Conservation (phyloP, 1,284 basidiomycete species). For the Ganoderma sinense region DNA sequence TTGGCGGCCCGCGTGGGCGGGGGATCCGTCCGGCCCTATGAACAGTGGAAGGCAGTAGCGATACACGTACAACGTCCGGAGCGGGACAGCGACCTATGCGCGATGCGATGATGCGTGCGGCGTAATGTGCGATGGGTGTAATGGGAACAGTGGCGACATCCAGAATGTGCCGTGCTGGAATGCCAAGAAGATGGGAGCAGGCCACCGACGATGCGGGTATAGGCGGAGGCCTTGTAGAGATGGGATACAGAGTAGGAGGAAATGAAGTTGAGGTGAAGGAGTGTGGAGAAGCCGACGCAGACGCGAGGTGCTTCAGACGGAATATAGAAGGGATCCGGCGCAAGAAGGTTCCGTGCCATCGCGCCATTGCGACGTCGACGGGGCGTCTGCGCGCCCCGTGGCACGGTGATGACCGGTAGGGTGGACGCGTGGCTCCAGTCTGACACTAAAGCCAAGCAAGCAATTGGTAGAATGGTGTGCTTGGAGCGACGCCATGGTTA, state of each 20-base stretch:
- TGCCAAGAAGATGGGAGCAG: conserved; percentile 21
- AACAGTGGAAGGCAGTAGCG: conserved; percentile 10
- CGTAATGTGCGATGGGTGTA: conserved; percentile 5
- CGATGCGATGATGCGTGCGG: conserved; percentile 1
- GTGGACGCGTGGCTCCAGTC: neutral
- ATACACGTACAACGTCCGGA: conserved; percentile 28
- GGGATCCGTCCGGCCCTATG: conserved; percentile 28
- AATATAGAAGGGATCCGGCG: neutral
- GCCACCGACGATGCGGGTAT: conserved; percentile 31
- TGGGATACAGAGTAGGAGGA: conserved; percentile 5
- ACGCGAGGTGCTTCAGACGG: conserved; percentile 18
- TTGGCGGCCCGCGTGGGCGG: conserved; percentile 10
- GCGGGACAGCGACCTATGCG: conserved; percentile 24
- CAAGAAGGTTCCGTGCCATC: conserved; percentile 5
- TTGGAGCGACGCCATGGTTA: conserved; percentile 12
- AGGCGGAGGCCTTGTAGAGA: conserved; percentile 23
- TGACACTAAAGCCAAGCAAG: neutral
- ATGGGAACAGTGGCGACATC: conserved; percentile 10
- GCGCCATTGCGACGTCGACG: conserved; percentile 13
- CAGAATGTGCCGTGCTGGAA: conserved; percentile 9
- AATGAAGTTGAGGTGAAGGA: conserved; percentile 5
- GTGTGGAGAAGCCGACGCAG: conserved; percentile 18
- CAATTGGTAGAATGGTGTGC: neutral
- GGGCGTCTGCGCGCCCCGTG: neutral
- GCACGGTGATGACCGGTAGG: neutral